Evolutionary conservation across 164 flowering plant species (phyloP).

Genomic region (Brasenia schreberi): DNA sequence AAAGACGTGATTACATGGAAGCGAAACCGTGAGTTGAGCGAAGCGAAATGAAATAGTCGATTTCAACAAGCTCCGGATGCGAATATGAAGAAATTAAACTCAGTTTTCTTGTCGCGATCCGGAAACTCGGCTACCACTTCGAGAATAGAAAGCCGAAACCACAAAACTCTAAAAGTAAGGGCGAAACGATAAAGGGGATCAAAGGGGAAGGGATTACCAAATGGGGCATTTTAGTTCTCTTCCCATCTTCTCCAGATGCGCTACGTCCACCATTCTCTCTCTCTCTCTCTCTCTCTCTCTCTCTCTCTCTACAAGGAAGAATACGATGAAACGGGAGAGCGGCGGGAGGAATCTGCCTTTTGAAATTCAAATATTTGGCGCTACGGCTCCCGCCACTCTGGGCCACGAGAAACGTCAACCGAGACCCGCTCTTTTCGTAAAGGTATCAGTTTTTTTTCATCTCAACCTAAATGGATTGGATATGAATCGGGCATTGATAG

Average conservation of each 20-base stretch:
- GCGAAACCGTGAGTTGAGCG: too few species aligned
- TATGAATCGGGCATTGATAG: too few species aligned
- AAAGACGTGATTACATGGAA: constrained; percentile 81
- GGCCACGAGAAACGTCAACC: too few species aligned
- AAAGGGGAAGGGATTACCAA: constrained; percentile 30
- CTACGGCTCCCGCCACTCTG: background rate
- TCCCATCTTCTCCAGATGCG: constrained; percentile 78
- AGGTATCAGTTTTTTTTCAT: too few species aligned
- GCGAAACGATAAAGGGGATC: background rate
- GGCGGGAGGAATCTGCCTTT: background rate
- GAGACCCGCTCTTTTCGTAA: too few species aligned
- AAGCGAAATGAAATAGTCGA: too few species aligned
- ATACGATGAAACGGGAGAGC: background rate
- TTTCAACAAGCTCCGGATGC: constrained; percentile 68
- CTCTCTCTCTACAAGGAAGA: background rate
- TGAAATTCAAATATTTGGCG: background rate
- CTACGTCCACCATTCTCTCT: constrained; percentile 37
- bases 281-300: background rate
- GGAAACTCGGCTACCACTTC: too few species aligned
- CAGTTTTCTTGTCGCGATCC: too few species aligned
- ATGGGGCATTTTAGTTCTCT: constrained; percentile 95
- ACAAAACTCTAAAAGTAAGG: background rate
- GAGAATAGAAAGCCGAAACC: too few species aligned
- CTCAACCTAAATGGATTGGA: too few species aligned
- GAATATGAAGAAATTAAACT: background rate